These are phyloP conservation scores for Ustilago bromivora DNA, from an alignment of 1,284 basidiomycete genomes.

Conservation along the genomic window DNA sequence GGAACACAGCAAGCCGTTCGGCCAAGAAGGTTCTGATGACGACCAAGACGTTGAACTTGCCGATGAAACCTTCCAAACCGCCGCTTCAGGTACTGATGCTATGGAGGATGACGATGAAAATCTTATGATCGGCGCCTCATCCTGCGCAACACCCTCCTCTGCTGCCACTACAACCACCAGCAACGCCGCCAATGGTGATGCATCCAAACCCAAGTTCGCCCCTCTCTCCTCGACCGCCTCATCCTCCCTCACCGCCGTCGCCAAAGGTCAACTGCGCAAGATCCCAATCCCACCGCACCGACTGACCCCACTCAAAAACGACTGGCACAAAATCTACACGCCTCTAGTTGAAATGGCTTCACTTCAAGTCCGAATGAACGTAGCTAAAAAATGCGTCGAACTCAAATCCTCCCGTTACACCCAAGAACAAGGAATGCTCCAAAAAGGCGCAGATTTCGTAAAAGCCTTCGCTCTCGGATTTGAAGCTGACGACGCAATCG, in stretches of 20 bases:
- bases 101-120: conserved; percentile 48
- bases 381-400: conserved; percentile 87
- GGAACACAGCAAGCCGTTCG: conserved; percentile 52
- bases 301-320: conserved; percentile 95
- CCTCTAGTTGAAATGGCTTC: conserved; percentile 94
- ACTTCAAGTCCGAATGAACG: conserved; percentile 96
- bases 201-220: conserved; percentile 28
- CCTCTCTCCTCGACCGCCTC: conserved; percentile 28
- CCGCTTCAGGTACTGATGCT: conserved; percentile 7
- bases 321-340: conserved; percentile 97
- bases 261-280: conserved; percentile 61
- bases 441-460: conserved; percentile 98
- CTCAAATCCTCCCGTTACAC: conserved; percentile 96
- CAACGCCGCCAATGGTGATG: neutral
- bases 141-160: conserved; percentile 3
- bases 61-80: conserved; percentile 34
- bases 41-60: conserved; percentile 42
- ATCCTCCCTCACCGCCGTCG: conserved; percentile 32
- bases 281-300: conserved; percentile 94
- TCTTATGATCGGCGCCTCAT: conserved; percentile 40
- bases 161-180: neutral
- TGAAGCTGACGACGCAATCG: conserved; percentile 87
- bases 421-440: conserved; percentile 73
- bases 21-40: conserved; percentile 43
- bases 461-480: conserved; percentile 95